Conservation (phyloP, 208 protist species). For the Borovskyia barvae region DNA sequence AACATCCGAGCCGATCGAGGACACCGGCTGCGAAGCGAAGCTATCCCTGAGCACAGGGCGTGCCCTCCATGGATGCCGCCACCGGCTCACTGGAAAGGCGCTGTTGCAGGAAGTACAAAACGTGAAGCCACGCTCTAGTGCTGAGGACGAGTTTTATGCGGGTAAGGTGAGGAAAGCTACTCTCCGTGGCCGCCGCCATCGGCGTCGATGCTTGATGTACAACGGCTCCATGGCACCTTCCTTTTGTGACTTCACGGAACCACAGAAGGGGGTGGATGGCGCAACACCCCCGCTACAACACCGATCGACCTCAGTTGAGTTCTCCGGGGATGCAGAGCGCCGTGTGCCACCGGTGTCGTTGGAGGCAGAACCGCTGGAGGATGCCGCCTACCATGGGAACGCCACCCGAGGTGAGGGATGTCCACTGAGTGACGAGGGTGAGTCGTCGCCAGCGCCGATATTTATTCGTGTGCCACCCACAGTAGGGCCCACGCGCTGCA, state of each 20-base stretch:
- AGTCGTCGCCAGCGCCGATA: constrained; percentile 33
- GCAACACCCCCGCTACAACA: background rate
- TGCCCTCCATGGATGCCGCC: constrained; percentile 20
- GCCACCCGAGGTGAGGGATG: constrained; percentile 59
- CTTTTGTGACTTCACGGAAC: no score
- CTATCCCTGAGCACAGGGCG: constrained; percentile 19
- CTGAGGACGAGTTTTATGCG: constrained; percentile 62
- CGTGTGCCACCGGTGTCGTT: constrained; percentile 36
- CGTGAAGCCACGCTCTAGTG: constrained; percentile 37
- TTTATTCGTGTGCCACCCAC: constrained; percentile 30
- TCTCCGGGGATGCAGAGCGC: constrained; percentile 27
- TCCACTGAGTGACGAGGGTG: constrained; percentile 52
- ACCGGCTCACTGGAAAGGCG: background rate
- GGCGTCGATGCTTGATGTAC: no score
- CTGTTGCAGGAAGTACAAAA: constrained; percentile 49
- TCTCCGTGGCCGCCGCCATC: constrained; percentile 9
- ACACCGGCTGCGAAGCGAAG: constrained; percentile 31
- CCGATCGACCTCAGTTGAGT: background rate
- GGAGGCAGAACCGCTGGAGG: constrained; percentile 25
- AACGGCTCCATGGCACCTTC: no score
- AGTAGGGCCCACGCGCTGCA: background rate
- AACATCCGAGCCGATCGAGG: constrained; percentile 42
- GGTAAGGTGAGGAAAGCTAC: no score
- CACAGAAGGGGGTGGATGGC: background rate
- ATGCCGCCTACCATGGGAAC: constrained; percentile 75